Evolutionary conservation across 495 filamentous ascomycete species (phyloP), one percentile per base, ranked within the genome.

Genomic region (Daldinia grandis): DNA sequence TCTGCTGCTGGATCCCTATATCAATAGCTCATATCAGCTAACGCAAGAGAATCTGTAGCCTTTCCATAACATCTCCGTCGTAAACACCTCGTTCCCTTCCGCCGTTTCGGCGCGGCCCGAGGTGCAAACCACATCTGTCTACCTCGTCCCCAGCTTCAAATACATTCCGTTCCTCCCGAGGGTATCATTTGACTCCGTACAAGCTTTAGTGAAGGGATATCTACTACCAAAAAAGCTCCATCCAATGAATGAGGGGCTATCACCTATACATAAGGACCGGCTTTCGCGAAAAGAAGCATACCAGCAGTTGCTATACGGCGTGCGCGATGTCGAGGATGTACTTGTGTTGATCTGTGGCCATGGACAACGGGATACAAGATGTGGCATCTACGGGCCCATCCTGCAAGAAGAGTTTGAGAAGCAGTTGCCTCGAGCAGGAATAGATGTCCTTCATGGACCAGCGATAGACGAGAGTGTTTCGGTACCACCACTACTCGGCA

Each of bases 281-380:
- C 69, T 86, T 38, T 35, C 73, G 58, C 72, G 83, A 35, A 78
- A 81, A 33, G 69, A 81, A n/a, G 71, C 73, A 5, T 83, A 86
- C 27, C 78, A 80, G 47, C 69, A 71, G 5, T 33, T 80, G 25
- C 75, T 90, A 0, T 66, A 67, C 10, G 81, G 81, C n/a, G 82
- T 84, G 33, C 74, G 87, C 10, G 87, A 90, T 59, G 86, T 94
- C 17, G 70, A 86, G 3, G 87, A 92, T 19, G 84, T 92, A 0
- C 78, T 93, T 27, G 85, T 97, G 21, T 77, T 97, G 5, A 91
- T 98, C 24, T 98, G 95, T 70, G 91, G 93, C 0, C 95, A 98
- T 74, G 89, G 87, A 9, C 87, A 88, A 10, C 83, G 95, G 9
- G 95, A 98, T 75, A 76, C 78, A 76, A 86, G 95, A 49, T 98